Percentiles rank a stretch among this genome's conserved stretches.
phyloP scores from a whole-genome alignment of 305 asterid genomes.

The Andrographis paniculata region DNA sequence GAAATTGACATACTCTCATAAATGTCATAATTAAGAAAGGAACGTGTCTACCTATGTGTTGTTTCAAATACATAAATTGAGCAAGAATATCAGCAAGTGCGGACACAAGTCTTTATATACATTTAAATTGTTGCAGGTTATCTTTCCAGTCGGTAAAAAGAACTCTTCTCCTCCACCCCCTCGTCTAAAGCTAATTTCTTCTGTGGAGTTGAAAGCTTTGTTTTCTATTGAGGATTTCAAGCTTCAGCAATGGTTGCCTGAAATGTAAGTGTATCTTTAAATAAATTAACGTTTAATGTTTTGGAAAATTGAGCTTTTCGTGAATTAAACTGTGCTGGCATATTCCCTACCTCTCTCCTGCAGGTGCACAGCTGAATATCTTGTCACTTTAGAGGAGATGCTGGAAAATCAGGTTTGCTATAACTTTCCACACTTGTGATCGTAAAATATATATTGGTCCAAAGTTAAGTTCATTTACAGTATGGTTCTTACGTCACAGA shows the following conservation, averaged over 20 bases:
- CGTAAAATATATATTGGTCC: too few species aligned
- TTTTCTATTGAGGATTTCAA: conserved; percentile 80
- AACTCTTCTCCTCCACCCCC: conserved; percentile 57
- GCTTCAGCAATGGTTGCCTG: conserved; percentile 91
- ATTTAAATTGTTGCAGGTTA: conserved; percentile 40
- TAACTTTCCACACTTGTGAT: conserved; percentile 5
- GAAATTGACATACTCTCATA: not conserved
- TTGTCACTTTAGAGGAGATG: conserved; percentile 66
- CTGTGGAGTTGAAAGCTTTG: conserved; percentile 70
- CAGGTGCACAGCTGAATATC: conserved; percentile 98
- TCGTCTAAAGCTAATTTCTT: conserved; percentile 67
- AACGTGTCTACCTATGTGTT: too few species aligned
- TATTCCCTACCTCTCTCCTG: conserved; percentile 9
- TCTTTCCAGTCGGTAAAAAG: conserved; percentile 75
- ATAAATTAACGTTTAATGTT: not conserved
- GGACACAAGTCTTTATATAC: too few species aligned
- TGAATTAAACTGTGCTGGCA: conserved; percentile 6
- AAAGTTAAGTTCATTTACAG: conserved; percentile 10
- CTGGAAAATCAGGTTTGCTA: conserved; percentile 65
- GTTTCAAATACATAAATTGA: too few species aligned
- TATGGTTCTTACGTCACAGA: conserved; percentile 30
- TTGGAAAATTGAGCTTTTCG: conserved; percentile 9
- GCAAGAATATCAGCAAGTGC: too few species aligned
- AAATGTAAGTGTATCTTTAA: conserved; percentile 53
- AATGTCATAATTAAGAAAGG: too few species aligned